Base-by-base conservation (phyloP, 305 asterid species). In the Euphrasia arctica region DNA sequence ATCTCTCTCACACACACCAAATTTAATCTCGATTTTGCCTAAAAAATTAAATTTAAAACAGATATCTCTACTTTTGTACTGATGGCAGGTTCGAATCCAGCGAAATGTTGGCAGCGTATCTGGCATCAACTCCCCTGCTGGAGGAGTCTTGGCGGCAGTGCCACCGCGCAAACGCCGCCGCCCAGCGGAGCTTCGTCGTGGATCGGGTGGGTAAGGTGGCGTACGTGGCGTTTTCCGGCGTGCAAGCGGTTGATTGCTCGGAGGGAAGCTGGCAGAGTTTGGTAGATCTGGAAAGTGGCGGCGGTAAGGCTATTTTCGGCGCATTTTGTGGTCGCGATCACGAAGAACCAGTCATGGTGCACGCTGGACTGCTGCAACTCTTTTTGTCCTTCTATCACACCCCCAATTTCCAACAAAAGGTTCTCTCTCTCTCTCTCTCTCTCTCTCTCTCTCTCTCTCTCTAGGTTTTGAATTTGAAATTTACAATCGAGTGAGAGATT, bases 21-120 rank as follows among this genome's bases (percentile, higher is more conserved):
- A 52, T 48, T 72, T 77, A 74, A 77, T 75, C 66, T 15, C 0
- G 49, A 69, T 64, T 31, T 69, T 66, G 15, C 58, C 61, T 41
- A 18, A 9, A 43, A 14, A 43, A 55, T 9, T 15, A 27, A 32
- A 49, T 9, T 1, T 5, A 32, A 51, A 51, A 51, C 1, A 4
- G 3, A 18, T n/a, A 55, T 27, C 10, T 41, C 1, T 13, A 45
- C 10, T 50, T 1, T 7, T 49, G 3, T 22, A 45, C 14, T 9
- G 60, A 72, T 39, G n/a, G 45, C 87, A 89, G 96, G 81, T 89
- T 87, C 50, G 96, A 89, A 86, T 77, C 93, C 1, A 87, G 93
- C 68, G 96, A 89, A 69, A 87, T 82, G 86, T 70, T 89, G 55
- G 91, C 93, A 41, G 66, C 86, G 0, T 78, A 85, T 69, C 78